Base-by-base conservation (phyloP, 345 rosid genomes). In the Populus simonii region DNA sequence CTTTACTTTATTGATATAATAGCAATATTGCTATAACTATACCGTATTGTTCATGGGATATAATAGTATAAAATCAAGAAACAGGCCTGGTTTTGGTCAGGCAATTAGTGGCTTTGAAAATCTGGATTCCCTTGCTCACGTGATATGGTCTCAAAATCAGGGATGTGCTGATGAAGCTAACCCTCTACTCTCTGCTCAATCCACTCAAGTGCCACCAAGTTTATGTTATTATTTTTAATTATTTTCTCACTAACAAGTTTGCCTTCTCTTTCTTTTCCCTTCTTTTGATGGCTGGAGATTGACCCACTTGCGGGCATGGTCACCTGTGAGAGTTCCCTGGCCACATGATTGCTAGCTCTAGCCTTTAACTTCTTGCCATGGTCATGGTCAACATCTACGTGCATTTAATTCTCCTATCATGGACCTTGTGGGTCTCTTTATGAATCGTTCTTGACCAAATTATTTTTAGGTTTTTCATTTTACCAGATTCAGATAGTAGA, bases 91-190 rank as follows among this genome's bases (percentile, higher is more conserved):
- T 51, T 49, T 73, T 20, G 72, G 78, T 31, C 66, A 65, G 76
- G 71, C 29, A 43, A 76, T 80, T 25, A 67, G 83, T 72, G 84
- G 80, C 62, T 67, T 33, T 20, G 67, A 53, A 43, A 35, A 47
- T 67, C 18, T 25, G 73, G 81, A 86, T 85, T 79, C 86, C 78
- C 71, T 47, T 80, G 22, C 81, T 83, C 89, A 85, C 91, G 91
- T 88, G 88, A 82, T 79, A 76, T 49, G 80, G 79, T 87, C 89
- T 85, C 80, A 88, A 88, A 88, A 88, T 83, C 82, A 73, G 91
- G 89, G 84, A 81, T 85, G 68, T 82, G 87, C 72, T 74, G 76
- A 55, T 76, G 73, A 81, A 79, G 77, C 70, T 67, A 39, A 53
- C 53, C 23, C 68, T 79, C 77, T 77, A 78, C 29, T 71, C 65